Base-by-base conservation (phyloP, 208 protist genomes). In the Trypanosoma platydactyli region DNA sequence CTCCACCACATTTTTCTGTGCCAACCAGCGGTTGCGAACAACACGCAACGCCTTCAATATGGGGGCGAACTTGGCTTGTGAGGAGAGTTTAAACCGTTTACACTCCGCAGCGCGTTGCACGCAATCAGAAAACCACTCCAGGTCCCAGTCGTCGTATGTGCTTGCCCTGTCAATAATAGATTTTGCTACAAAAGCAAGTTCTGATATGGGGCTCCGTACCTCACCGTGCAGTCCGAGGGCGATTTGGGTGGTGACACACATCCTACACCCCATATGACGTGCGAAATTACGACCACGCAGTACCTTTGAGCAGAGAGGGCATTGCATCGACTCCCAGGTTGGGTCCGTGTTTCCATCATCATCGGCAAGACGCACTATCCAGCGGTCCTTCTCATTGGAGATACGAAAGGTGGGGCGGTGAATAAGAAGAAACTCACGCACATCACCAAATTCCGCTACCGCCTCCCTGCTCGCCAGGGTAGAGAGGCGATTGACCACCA, bases 341-440 rank as follows among this genome's bases (percentile, higher is more conserved):
- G 80, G 70, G 55, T 92, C 85, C 4, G 82, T 68, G 33, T 9
- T 9, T 49, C 40, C 54, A 15, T 68, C 50, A 53, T 68, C 50
- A 64, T 66, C 54, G 22, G 64, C 49, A 15, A 97, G 81, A 22
- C 92, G 77, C 18, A 97, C 89, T 64, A 97, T 82, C 88, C 80
- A 89, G 53, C 80, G 66, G 18, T 79, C 73, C 11, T 77, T 78
- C 59, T 97, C 89, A 41, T 82, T 75, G 1, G 66, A 63, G 16
- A 97, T 64, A 20, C 77, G 79, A 64, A 97, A 97, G 18, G 92
- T 97, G 1, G 88, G 87, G 0, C 74, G 80, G 80, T 97, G 92
- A 51, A 97, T 93, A 38, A 86, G 72, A 49, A 97, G 59, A 67
- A 97, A 97, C 72, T 94, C 80, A 18, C 92, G 85, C 73, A 97